Conservation (phyloP, 208 protist genomes). For the Crithidia brevicula region DNA sequence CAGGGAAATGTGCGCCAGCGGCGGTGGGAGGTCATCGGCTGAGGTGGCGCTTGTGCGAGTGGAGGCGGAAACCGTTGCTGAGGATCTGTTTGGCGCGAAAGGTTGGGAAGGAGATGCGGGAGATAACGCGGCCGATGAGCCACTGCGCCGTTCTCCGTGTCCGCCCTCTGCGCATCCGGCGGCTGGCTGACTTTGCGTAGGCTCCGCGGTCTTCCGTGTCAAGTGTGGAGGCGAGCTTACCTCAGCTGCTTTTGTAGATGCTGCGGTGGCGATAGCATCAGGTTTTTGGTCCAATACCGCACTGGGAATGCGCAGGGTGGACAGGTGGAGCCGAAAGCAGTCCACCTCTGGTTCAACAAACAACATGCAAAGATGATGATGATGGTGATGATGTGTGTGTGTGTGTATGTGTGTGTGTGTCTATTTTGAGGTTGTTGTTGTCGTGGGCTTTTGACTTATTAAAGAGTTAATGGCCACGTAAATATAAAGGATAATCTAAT, state of each 20-base stretch:
- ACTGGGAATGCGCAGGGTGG: constrained; percentile 41
- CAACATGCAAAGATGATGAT: constrained; percentile 53
- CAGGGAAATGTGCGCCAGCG: constrained; percentile 27
- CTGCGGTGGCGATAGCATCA: neutral
- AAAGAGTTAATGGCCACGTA: no score
- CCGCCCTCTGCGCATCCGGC: neutral
- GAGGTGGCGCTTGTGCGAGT: constrained; percentile 2
- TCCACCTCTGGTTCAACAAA: constrained; percentile 74
- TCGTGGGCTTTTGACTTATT: no score
- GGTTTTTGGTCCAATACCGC: constrained; percentile 35
- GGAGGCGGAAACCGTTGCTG: constrained; percentile 7
- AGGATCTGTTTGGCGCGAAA: neutral
- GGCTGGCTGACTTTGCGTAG: neutral
- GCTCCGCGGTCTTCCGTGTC: neutral
- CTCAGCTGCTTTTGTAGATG: neutral
- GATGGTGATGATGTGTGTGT: no score
- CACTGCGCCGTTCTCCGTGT: neutral
- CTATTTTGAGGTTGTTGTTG: no score
- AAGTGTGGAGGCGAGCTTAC: neutral
- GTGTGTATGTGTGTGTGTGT: no score
- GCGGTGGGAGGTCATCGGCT: neutral
- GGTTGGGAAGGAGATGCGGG: neutral
- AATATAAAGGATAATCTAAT: no score
- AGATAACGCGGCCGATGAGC: neutral
- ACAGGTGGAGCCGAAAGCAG: constrained; percentile 63